These are phyloP conservation scores for Gaultheria prostrata DNA, from an alignment of 148 eudicot species.

Conservation along the genomic window DNA sequence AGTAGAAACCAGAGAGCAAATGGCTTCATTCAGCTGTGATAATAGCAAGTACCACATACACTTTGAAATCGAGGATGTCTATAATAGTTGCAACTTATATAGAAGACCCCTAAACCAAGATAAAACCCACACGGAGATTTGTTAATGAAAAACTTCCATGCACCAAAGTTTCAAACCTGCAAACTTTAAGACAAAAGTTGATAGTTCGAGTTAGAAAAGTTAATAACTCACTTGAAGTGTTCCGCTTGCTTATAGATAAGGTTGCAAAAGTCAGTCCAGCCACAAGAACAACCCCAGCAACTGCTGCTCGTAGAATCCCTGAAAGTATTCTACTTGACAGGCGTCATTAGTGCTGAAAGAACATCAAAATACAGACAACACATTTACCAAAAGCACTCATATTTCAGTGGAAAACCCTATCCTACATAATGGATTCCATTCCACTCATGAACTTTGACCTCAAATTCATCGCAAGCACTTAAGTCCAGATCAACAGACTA, in stretches of 20 bases:
- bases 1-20: conserved; percentile 5
- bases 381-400: neutral
- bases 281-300: conserved; percentile 72
- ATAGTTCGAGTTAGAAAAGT: neutral
- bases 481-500: neutral
- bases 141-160: neutral
- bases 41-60: conserved; percentile 6
- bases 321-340: conserved; percentile 65
- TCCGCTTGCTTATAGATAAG: conserved; percentile 55
- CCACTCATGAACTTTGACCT: neutral
- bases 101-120: neutral
- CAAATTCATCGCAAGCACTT: conserved; percentile 1
- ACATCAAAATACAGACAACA: conserved; percentile 9
- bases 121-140: conserved; percentile 3
- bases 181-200: conserved; percentile 12
- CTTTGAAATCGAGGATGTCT: neutral
- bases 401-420: neutral
- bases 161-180: neutral
- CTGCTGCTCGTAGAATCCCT: conserved; percentile 81
- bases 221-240: conserved; percentile 54
- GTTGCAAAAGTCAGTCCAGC: conserved; percentile 79
- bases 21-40: neutral
- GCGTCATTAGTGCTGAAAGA: conserved; percentile 36
- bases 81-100: neutral
- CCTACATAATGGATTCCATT: neutral